phyloP scores from a whole-genome alignment of 495 filamentous ascomycete genomes.

The Cercophora samala region DNA sequence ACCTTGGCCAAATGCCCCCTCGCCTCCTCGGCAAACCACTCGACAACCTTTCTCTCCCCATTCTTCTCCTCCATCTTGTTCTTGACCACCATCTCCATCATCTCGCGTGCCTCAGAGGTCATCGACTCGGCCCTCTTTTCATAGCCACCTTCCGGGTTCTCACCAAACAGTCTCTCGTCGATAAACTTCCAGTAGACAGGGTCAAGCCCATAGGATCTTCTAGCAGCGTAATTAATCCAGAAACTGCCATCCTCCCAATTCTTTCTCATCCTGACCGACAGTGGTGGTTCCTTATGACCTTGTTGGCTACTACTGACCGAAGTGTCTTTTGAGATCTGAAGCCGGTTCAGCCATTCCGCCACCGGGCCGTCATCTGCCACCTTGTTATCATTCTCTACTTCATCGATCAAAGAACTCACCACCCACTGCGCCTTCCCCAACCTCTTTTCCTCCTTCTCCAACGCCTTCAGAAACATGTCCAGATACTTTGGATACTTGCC shows the following conservation, averaged over 20 bases:
- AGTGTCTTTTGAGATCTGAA: not conserved
- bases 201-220: conserved; percentile 32
- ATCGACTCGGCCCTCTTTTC: conserved; percentile 26
- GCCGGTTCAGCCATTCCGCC: not conserved
- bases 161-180: conserved; percentile 27
- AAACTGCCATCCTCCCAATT: conserved; percentile 35
- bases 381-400: not conserved
- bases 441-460: not conserved
- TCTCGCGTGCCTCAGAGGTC: conserved; percentile 11
- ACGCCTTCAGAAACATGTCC: conserved; percentile 7
- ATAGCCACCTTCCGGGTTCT: conserved; percentile 27
- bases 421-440: not conserved
- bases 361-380: not conserved
- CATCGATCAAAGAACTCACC: no score
- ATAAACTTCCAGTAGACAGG: conserved; percentile 25
- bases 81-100: conserved; percentile 24
- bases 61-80: conserved; percentile 27
- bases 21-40: conserved; percentile 21
- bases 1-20: conserved; percentile 13
- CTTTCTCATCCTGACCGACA: conserved; percentile 28
- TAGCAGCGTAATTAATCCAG: conserved; percentile 32
- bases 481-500: conserved; percentile 1
- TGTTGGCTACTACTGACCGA: no score
- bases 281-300: not conserved
- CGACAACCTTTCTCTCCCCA: conserved; percentile 20